Evolutionary conservation across 192 early-diverging fungal genomes (phyloP).

Genomic region (Coemansia sp.): DNA sequence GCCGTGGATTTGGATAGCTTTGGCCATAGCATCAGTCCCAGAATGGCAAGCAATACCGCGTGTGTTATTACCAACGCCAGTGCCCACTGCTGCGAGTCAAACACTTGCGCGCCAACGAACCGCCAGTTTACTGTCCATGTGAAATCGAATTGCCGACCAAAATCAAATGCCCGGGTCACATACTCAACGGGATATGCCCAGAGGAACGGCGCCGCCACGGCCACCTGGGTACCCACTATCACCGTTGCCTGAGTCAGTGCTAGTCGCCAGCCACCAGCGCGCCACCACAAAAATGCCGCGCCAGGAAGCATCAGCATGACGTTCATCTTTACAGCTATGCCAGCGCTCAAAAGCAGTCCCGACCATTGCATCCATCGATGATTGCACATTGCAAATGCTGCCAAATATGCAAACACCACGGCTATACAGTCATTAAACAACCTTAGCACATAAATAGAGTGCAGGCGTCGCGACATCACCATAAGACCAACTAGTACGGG

Average conservation of each 20-base stretch:
- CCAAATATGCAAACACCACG: conserved; percentile 78
- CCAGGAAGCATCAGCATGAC: conserved; percentile 89
- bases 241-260: conserved; percentile 10
- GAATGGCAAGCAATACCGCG: conserved; percentile 56
- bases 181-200: conserved; percentile 60
- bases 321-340: conserved; percentile 94
- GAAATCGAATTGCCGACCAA: conserved; percentile 80
- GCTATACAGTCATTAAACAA: conserved; percentile 93
- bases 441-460: conserved; percentile 91
- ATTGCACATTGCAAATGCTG: conserved; percentile 64
- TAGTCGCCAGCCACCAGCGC: conserved; percentile 13
- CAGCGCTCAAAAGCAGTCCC: conserved; percentile 58
- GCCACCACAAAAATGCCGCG: conserved; percentile 62
- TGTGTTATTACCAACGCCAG: conserved; percentile 62
- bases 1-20: conserved; percentile 18
- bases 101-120: conserved; percentile 70
- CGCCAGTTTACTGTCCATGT: conserved; percentile 98
- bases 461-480: conserved; percentile 77
- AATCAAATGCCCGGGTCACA: conserved; percentile 81
- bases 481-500: conserved; percentile 66
- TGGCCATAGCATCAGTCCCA: conserved; percentile 61
- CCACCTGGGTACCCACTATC: conserved; percentile 42
- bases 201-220: conserved; percentile 66
- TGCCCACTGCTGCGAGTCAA: conserved; percentile 64
- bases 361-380: conserved; percentile 44